phyloP scores from a whole-genome alignment of 331 rosid species.

The Ulmus americana region DNA sequence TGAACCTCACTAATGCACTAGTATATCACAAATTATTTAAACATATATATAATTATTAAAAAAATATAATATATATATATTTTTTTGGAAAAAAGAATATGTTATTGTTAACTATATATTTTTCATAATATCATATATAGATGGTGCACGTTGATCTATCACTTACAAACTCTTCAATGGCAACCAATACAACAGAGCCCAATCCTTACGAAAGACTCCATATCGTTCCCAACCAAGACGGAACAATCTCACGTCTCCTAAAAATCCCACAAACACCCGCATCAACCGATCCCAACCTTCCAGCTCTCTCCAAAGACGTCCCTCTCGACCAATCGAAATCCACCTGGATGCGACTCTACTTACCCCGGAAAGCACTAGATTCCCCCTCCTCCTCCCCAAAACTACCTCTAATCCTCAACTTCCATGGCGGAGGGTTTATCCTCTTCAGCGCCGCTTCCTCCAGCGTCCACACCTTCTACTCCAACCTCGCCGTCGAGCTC shows the following conservation, averaged over 20 bases:
- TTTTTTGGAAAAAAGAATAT: too few relatives aligned
- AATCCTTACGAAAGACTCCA: slow-evolving; percentile 31
- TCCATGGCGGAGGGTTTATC: slow-evolving; percentile 25
- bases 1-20: too few relatives aligned
- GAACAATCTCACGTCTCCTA: slow-evolving; percentile 32
- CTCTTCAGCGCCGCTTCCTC: slow-evolving; percentile 3
- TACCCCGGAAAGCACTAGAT: slow-evolving; percentile 10
- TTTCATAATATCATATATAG: too few relatives aligned
- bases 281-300: slow-evolving; percentile 19
- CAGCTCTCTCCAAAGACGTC: slow-evolving; percentile 37
- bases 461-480: not conserved
- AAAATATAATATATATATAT: too few relatives aligned
- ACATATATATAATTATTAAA: too few relatives aligned
- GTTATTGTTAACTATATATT: too few relatives aligned
- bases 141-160: too few relatives aligned
- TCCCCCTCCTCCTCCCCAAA: not conserved
- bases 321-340: slow-evolving; percentile 28
- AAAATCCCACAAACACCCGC: slow-evolving; percentile 14
- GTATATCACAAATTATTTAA: too few relatives aligned
- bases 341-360: slow-evolving; percentile 40
- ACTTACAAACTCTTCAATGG: too few relatives aligned
- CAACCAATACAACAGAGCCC: too few relatives aligned
- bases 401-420: slow-evolving; percentile 14
- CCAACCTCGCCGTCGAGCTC: slow-evolving; percentile 12
- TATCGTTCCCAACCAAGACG: slow-evolving; percentile 26